Base-by-base conservation (phyloP, 2,329 filamentous ascomycete genomes). In the Fusarium odoratissimum region DNA sequence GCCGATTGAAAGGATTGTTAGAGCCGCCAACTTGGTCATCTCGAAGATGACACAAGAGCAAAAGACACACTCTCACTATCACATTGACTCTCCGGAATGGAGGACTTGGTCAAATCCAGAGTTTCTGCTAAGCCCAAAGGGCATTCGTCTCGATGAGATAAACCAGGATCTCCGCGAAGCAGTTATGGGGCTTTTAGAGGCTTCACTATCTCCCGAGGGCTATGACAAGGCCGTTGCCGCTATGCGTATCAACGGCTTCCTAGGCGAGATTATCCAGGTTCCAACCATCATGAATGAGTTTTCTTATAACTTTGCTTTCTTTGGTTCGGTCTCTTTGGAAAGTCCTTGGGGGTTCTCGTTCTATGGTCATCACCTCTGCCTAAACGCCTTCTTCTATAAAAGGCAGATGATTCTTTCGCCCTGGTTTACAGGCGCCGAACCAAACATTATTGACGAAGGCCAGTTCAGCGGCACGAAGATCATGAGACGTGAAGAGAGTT, bases 381-480 rank as follows among this genome's bases (percentile, higher is more conserved):
- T 95, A 6, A 91, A 90, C 75, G 86, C 92, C 28, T 92, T 95
- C 78, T 85, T 95, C 73, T 88, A 91, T 76, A 84, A 84, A 37
- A 81, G 83, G 0, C 91, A 94, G 78, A 90, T 94, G 55, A 83
- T 94, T 48, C 85, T 94, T 5, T 90, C 89, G 0, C 93, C 93
- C 0, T 93, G 90, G 82, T 95, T 95, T 81, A 94, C 92, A 0
- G 93, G 93, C 60, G 93, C 93, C 1, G 93, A 95, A 80, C 93
- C 93, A 2, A 94, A 95, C 75, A 76, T 90, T 45, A 92, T 95
- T 74, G 92, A 94, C 73, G 80, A 81, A 0, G 92, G 92, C 0
- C 87, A 86, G 0, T 86, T 90, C 79, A 81, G 82, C 3, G 92
- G 92, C 13, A 93, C 90, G 1, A 83, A 87, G 10, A 93, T 95